These are phyloP conservation scores for Malania oleifera DNA, from an alignment of 164 flowering plant species.

Conservation along the genomic window DNA sequence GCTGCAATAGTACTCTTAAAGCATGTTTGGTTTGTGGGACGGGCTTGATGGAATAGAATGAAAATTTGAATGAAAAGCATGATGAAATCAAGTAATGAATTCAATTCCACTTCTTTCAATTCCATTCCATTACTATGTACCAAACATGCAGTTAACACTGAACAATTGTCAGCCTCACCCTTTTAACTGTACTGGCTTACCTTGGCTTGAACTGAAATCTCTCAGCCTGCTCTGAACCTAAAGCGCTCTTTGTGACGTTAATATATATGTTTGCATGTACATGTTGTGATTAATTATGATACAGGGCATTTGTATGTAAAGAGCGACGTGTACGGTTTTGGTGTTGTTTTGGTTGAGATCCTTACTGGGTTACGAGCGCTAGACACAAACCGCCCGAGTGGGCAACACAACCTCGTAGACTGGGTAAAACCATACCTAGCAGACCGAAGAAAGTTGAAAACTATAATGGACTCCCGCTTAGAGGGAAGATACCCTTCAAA, in stretches of 20 bases:
- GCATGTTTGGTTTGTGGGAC: too few relatives aligned
- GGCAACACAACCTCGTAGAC: conserved; percentile 57
- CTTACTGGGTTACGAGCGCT: conserved; percentile 66
- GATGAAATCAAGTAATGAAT: too few relatives aligned
- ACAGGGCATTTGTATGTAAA: conserved; percentile 87
- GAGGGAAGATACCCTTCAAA: conserved; percentile 56
- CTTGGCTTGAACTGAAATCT: background rate
- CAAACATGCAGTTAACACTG: too few relatives aligned
- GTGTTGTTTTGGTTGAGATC: conserved; percentile 78
- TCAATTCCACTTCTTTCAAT: too few relatives aligned
- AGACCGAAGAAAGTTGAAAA: conserved; percentile 42
- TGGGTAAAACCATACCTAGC: conserved; percentile 64
- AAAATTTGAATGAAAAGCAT: too few relatives aligned
- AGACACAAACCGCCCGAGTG: conserved; percentile 62
- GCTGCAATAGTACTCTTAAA: too few relatives aligned
- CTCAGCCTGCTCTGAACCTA: background rate
- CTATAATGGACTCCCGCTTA: conserved; percentile 53
- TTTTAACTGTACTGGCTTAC: background rate
- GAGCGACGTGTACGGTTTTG: conserved; percentile 88
- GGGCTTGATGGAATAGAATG: too few relatives aligned
- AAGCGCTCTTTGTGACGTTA: background rate
- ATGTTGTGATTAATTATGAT: background rate
- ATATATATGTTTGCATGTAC: too few relatives aligned
- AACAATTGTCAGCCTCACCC: too few relatives aligned
- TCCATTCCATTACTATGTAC: too few relatives aligned